Evolutionary conservation across 192 early-diverging fungal species (phyloP).

Genomic region (Backusella westeae): DNA sequence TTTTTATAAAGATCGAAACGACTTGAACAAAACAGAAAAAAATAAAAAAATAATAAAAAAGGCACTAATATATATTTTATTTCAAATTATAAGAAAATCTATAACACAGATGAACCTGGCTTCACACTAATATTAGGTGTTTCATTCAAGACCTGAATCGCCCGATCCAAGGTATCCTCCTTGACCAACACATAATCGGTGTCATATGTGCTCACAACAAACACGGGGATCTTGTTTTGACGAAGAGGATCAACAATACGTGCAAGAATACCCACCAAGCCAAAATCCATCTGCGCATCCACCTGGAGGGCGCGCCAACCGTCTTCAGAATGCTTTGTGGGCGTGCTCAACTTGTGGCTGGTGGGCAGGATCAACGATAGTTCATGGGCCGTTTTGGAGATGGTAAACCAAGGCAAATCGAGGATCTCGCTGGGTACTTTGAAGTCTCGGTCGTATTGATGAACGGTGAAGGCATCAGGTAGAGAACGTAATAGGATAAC

Average conservation of each 20-base stretch:
- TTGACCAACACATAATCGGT: slow-evolving; percentile 76
- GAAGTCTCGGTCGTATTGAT: slow-evolving; percentile 16
- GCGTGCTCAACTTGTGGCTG: not conserved
- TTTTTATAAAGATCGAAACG: not conserved
- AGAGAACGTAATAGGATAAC: slow-evolving; percentile 12
- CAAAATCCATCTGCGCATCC: slow-evolving; percentile 63
- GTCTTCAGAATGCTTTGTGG: slow-evolving; percentile 25
- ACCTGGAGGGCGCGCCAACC: slow-evolving; percentile 55
- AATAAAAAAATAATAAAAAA: not conserved
- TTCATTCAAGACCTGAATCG: slow-evolving; percentile 14
- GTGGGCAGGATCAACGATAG: slow-evolving; percentile 36
- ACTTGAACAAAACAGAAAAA: not conserved
- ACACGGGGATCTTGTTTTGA: slow-evolving; percentile 57
- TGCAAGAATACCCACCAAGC: slow-evolving; percentile 63
- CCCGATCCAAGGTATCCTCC: slow-evolving; percentile 30
- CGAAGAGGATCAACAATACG: slow-evolving; percentile 49
- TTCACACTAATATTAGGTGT: not conserved
- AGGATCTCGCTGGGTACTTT: slow-evolving; percentile 5
- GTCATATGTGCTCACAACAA: slow-evolving; percentile 69
- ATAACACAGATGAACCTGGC: slow-evolving; percentile 4
- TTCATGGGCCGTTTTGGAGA: slow-evolving; percentile 47
- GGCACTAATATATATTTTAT: not conserved
- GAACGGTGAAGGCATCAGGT: slow-evolving; percentile 23
- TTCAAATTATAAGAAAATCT: not conserved
- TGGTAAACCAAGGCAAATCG: slow-evolving; percentile 40